Evolutionary conservation across 352 stramenopile species (phyloP).

Genomic region (Phytophthora macrochlamydospora): DNA sequence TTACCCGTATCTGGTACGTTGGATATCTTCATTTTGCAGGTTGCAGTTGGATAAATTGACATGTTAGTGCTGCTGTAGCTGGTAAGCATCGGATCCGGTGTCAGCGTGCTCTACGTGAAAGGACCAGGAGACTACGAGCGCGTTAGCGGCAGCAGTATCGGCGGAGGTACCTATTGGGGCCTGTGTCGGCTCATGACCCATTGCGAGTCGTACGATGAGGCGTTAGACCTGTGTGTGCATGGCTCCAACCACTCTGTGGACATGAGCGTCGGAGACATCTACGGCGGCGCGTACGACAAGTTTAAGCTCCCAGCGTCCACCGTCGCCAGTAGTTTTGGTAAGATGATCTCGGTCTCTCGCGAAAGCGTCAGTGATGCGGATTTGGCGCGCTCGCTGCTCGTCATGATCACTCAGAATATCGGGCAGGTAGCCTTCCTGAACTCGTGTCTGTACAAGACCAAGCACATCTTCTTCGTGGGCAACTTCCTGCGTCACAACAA

Average conservation of each 20-base stretch:
- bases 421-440: conserved; percentile 98
- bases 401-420: conserved; percentile 99
- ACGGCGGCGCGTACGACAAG: conserved; percentile 95
- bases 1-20: conserved; percentile 83
- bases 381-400: conserved; percentile 94
- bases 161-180: conserved; percentile 99
- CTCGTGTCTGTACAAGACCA: conserved; percentile 96
- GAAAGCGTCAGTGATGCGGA: conserved; percentile 93
- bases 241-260: conserved; percentile 91
- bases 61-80: conserved; percentile 50
- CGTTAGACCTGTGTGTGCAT: conserved; percentile 78
- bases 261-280: conserved; percentile 99
- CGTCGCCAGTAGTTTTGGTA: conserved; percentile 97
- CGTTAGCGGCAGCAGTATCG: conserved; percentile 98
- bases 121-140: conserved; percentile 94
- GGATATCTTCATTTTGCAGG: not conserved
- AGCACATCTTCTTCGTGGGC: conserved; percentile 96
- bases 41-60: not conserved
- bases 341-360: conserved; percentile 78
- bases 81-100: conserved; percentile 98
- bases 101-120: conserved; percentile 96
- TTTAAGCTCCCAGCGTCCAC: conserved; percentile 91
- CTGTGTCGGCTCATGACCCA: conserved; percentile 95
- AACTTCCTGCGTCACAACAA: conserved; percentile 99
- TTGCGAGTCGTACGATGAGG: conserved; percentile 85